A percentile compares a stretch with the other conserved stretches of the same genome.
These are phyloP conservation scores for Mycena kentingensis DNA, from an alignment of 768 basidiomycete species.

Conservation along the genomic window DNA sequence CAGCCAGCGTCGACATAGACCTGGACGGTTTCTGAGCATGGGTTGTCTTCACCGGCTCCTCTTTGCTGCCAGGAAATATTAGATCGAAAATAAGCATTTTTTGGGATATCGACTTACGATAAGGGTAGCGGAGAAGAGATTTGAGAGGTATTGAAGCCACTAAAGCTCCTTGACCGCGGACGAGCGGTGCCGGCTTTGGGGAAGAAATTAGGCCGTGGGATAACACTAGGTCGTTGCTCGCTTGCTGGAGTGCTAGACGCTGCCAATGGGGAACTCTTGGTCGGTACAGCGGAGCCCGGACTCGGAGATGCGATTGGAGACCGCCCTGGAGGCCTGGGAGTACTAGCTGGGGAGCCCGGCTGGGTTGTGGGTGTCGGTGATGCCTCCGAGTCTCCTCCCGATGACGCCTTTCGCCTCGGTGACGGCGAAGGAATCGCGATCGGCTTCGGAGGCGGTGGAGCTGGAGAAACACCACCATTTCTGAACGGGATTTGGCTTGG, in stretches of 20 bases:
- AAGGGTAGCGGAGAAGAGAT: constrained; percentile 30
- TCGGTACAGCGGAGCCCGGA: constrained; percentile 4
- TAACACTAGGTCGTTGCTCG: constrained; percentile 24
- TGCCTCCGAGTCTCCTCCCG: constrained; percentile 8
- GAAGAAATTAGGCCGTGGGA: constrained; percentile 66
- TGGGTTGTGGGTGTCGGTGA: neutral
- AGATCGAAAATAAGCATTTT: neutral
- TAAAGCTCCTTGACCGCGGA: constrained; percentile 78
- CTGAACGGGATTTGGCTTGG: constrained; percentile 21
- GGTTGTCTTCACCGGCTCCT: constrained; percentile 27
- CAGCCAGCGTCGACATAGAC: constrained; percentile 25
- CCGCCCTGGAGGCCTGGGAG: constrained; percentile 5
- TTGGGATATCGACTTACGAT: constrained; percentile 30
- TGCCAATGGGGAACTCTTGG: constrained; percentile 18
- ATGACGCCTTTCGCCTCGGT: too few species aligned
- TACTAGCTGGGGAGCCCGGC: constrained; percentile 3
- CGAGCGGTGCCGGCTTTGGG: constrained; percentile 54
- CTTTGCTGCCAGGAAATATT: constrained; percentile 26
- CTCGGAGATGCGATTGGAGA: constrained; percentile 2
- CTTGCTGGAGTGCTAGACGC: constrained; percentile 2
- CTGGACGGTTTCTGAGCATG: constrained; percentile 26
- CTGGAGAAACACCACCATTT: constrained; percentile 9
- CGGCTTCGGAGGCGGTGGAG: constrained; percentile 16
- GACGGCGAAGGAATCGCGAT: constrained; percentile 1
- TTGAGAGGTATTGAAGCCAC: constrained; percentile 58